These are phyloP conservation scores for Apiotrichum sp. DNA, from an alignment of 1,284 basidiomycete genomes.

Conservation along the genomic window DNA sequence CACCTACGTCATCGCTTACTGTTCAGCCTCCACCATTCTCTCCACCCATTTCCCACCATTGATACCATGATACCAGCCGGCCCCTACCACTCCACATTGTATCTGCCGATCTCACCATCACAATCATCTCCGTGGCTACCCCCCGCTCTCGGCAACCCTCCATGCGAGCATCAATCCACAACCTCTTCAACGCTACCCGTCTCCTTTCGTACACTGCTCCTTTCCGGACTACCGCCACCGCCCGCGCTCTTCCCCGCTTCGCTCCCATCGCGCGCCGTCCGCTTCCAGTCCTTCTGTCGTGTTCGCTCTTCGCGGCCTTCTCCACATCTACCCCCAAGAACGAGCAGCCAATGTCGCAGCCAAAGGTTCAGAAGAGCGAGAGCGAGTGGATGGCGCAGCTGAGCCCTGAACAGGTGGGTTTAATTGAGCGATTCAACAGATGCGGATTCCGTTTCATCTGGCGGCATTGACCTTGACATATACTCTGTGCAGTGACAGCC, in stretches of 20 bases:
- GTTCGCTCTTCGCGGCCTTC: conserved; percentile 18
- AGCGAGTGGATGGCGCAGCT: conserved; percentile 81
- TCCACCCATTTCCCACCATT: too few species aligned
- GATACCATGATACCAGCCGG: too few species aligned
- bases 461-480: not conserved
- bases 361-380: conserved; percentile 57
- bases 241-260: not conserved
- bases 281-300: conserved; percentile 5
- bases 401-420: conserved; percentile 68
- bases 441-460: too few species aligned
- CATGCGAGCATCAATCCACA: not conserved
- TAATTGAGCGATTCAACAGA: not conserved
- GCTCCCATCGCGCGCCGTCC: not conserved
- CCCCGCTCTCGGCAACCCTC: not conserved
- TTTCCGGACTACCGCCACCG: too few species aligned
- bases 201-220: not conserved
- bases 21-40: too few species aligned
- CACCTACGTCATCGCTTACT: too few species aligned
- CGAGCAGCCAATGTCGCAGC: conserved; percentile 3
- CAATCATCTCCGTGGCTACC: not conserved
- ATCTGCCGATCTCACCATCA: not conserved
- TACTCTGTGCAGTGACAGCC: not conserved
- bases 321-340: conserved; percentile 12
- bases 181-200: not conserved
- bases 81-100: not conserved